A percentile compares a stretch with the other conserved stretches of the same genome.
phyloP scores from a whole-genome alignment of 768 basidiomycete genomes.

The Russula virescens region DNA sequence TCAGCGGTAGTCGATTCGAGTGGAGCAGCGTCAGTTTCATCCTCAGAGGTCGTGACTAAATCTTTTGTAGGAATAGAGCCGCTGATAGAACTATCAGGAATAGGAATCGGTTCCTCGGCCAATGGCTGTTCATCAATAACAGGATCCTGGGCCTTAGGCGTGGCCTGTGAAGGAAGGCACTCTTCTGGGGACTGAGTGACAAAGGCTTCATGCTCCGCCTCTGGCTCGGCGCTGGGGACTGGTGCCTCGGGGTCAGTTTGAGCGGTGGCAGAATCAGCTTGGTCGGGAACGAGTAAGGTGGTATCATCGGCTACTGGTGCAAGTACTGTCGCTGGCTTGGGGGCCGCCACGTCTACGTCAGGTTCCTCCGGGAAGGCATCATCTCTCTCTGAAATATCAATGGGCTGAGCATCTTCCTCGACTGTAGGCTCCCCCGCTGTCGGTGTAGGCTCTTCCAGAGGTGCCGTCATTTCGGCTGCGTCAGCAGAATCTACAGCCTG shows the following conservation, averaged over 20 bases:
- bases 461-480: background rate
- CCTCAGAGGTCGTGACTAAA: background rate
- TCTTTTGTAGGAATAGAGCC: background rate
- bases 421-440: conserved; percentile 4
- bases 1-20: background rate
- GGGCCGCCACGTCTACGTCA: background rate
- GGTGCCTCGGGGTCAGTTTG: conserved; percentile 4
- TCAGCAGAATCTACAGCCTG: background rate
- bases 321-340: conserved; percentile 1
- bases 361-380: background rate
- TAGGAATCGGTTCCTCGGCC: background rate
- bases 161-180: background rate
- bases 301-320: conserved; percentile 5
- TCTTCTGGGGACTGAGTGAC: background rate
- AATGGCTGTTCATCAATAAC: conserved; percentile 1
- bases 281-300: background rate
- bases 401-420: conserved; percentile 16
- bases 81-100: background rate
- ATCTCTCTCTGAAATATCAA: background rate
- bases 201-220: background rate
- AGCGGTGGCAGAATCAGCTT: background rate
- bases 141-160: background rate
- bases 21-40: background rate
- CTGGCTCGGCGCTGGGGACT: background rate
- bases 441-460: background rate